A percentile compares a stretch with the other conserved stretches of the same genome.
phyloP scores from a whole-genome alignment of 176 grass and related monocot species.

The Cenchrus fungigraminus region DNA sequence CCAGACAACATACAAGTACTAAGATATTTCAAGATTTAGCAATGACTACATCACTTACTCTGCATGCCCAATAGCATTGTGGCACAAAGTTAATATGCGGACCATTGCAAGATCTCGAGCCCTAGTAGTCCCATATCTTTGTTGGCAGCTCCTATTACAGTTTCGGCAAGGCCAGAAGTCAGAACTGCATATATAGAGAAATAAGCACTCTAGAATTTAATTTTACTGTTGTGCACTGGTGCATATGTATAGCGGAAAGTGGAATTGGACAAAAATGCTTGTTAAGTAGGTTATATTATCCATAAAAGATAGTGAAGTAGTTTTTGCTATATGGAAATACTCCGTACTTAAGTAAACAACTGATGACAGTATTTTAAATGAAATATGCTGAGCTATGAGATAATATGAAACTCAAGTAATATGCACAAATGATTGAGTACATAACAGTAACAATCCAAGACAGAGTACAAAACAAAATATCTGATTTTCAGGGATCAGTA shows the following conservation, averaged over 20 bases:
- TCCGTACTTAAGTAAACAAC: slow-evolving; percentile 10
- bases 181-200: slow-evolving; percentile 23
- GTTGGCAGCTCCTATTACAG: slow-evolving; percentile 72
- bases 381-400: slow-evolving; percentile 14
- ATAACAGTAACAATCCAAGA: slow-evolving; percentile 14
- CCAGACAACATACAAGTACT: slow-evolving; percentile 7
- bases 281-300: background rate
- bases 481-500: background rate
- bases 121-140: slow-evolving; percentile 81
- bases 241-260: slow-evolving; percentile 9
- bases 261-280: background rate
- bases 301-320: slow-evolving; percentile 11
- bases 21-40: slow-evolving; percentile 13
- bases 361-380: slow-evolving; percentile 15
- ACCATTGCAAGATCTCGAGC: slow-evolving; percentile 82
- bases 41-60: slow-evolving; percentile 63
- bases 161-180: slow-evolving; percentile 32
- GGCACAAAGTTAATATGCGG: slow-evolving; percentile 70
- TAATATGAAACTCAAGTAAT: slow-evolving; percentile 15
- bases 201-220: slow-evolving; percentile 5
- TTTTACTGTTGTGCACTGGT: slow-evolving; percentile 11
- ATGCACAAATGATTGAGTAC: background rate
- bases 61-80: slow-evolving; percentile 76
- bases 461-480: background rate
- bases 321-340: background rate